Evolutionary conservation across 257 asterid species (phyloP), one percentile per base, ranked within the genome.

Genomic region (Agastache rugosa): DNA sequence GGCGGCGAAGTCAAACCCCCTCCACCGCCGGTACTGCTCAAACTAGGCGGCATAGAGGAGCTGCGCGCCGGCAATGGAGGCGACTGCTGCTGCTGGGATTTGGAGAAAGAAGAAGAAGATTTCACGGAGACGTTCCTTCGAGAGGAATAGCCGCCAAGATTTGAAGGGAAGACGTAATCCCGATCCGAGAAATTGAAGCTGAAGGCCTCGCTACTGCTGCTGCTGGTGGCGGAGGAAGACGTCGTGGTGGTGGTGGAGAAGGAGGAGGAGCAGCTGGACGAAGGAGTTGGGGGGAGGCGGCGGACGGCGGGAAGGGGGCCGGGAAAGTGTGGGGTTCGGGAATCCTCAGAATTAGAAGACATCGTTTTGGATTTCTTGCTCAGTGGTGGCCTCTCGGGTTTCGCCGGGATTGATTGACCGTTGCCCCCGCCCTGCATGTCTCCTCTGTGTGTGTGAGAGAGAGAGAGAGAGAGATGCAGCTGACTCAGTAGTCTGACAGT

Each of bases 131-230:
- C 84, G 79, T 87, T 84, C 14, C 87, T 89, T 41, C 97, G 92
- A 71, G 97, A 78, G 69, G 97, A 83, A 83, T 93, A 87, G 5
- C 96, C 96, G 8, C 96, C 93, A 56, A 91, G 93, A 86, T 91
- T 91, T 62, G 98, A 87, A 4, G 98, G 97, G 81, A 85, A 93
- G 63, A 87, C 90, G 67, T 88, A 93, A 83, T 93, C 98, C n/a
- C 96, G 96, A 83, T 93, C 94, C 53, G 89, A 82, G 78, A 90
- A 91, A 75, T 81, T 82, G 62, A 88, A 91, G 74, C 79, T 78
- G 65, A 79, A 60, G 31, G 87, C 87, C 41, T 86, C 86, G 56
- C 59, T 59, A 72, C 56, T 50, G 74, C 35, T 73, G 79, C 44
- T 44, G 45, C 72, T 67, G 74, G 75, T 61, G 78, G 81, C 35